Evolutionary conservation across 2,329 filamentous ascomycete genomes (phyloP).

Genomic region (Phyllosticta citribraziliensis): DNA sequence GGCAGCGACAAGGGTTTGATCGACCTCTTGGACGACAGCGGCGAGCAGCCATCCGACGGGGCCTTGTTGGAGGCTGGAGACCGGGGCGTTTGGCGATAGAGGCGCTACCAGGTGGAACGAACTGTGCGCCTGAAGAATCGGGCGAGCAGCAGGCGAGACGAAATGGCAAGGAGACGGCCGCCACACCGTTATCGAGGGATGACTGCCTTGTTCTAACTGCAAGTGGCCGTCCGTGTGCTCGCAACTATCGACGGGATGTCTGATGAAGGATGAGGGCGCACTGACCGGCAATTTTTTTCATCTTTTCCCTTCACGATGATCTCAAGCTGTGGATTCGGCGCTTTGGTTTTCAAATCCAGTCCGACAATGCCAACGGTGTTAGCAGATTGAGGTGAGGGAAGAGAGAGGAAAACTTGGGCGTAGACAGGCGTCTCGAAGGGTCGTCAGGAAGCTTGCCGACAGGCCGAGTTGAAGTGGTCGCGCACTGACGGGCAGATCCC

Average conservation of each 20-base stretch:
- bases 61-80: background rate
- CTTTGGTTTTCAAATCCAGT: too few species aligned
- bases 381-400: background rate
- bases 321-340: background rate
- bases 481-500: background rate
- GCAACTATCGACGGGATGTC: background rate
- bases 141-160: too few species aligned
- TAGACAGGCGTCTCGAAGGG: background rate
- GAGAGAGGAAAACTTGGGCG: background rate
- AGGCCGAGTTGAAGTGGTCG: background rate
- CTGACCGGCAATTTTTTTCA: background rate
- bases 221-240: background rate
- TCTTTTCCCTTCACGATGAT: background rate
- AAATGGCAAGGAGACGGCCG: too few species aligned
- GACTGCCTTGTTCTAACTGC: background rate
- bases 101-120: background rate
- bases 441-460: background rate
- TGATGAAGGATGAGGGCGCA: background rate
- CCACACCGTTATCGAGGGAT: background rate
- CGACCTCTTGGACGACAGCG: background rate
- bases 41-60: background rate
- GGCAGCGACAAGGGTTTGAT: background rate
- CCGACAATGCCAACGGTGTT: background rate
- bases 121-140: background rate
- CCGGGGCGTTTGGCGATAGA: background rate